Conservation (phyloP, 2,329 filamentous ascomycete genomes). For the Aspergillus bombycis region DNA sequence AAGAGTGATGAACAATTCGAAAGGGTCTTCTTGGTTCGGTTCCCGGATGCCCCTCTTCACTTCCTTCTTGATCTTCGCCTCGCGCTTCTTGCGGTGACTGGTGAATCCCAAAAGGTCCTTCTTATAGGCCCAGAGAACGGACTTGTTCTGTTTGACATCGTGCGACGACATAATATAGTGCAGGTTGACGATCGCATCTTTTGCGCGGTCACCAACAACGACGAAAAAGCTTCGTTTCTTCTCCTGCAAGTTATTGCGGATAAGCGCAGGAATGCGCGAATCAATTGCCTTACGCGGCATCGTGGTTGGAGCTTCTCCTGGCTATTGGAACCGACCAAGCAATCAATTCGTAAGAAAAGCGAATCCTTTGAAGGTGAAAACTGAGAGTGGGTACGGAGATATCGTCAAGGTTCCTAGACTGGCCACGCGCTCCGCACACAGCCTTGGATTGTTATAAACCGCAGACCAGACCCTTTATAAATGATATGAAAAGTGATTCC, state of each 20-base stretch:
- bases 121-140: conserved; percentile 97
- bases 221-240: conserved; percentile 99
- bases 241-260: conserved; percentile 86
- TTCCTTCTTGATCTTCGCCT: conserved; percentile 97
- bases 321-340: not conserved
- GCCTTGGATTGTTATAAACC: not conserved
- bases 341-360: not conserved
- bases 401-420: not conserved
- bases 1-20: conserved; percentile 94
- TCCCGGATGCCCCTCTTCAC: conserved; percentile 94
- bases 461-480: conserved; percentile 9
- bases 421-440: conserved; percentile 5
- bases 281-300: conserved; percentile 66
- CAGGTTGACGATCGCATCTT: conserved; percentile 94
- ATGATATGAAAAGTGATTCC: conserved; percentile 2
- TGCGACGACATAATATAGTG: conserved; percentile 91
- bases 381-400: not conserved
- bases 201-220: conserved; percentile 88
- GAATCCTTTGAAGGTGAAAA: not conserved
- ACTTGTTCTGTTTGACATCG: conserved; percentile 93
- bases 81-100: conserved; percentile 95
- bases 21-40: conserved; percentile 88
- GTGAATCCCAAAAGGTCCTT: conserved; percentile 95
- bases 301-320: conserved; percentile 14
- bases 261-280: conserved; percentile 85